Percentiles rank a stretch among this genome's conserved stretches.
These are phyloP conservation scores for Ramaria rubella DNA, from an alignment of 768 basidiomycete species.

Conservation along the genomic window DNA sequence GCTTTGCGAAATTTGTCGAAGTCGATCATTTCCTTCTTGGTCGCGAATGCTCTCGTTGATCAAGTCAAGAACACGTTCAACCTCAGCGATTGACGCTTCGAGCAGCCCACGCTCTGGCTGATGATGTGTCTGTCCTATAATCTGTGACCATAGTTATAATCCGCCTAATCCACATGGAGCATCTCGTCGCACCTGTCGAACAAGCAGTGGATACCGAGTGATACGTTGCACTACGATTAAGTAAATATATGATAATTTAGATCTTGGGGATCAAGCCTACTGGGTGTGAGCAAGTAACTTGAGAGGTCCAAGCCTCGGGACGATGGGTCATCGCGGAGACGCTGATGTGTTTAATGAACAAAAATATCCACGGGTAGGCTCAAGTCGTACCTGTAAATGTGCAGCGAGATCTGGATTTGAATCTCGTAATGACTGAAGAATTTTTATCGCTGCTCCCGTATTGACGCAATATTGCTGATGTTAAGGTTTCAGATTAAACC, in stretches of 20 bases:
- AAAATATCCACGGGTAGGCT: background rate
- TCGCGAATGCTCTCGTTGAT: slow-evolving; percentile 90
- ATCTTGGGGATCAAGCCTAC: slow-evolving; percentile 37
- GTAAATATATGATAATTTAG: background rate
- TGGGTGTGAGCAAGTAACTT: slow-evolving; percentile 87
- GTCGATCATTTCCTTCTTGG: slow-evolving; percentile 72
- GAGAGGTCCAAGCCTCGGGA: slow-evolving; percentile 82
- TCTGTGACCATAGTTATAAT: slow-evolving; percentile 25
- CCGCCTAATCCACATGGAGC: background rate
- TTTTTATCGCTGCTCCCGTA: slow-evolving; percentile 69
- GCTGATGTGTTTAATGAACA: slow-evolving; percentile 32
- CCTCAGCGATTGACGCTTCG: slow-evolving; percentile 46
- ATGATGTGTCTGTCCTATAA: slow-evolving; percentile 70
- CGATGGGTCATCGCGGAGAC: slow-evolving; percentile 67
- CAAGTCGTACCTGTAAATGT: slow-evolving; percentile 54
- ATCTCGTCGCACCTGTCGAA: slow-evolving; percentile 52
- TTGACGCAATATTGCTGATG: slow-evolving; percentile 86
- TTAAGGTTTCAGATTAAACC: background rate
- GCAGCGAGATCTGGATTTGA: slow-evolving; percentile 56
- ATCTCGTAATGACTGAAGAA: slow-evolving; percentile 66
- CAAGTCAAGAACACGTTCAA: slow-evolving; percentile 65
- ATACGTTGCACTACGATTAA: slow-evolving; percentile 80
- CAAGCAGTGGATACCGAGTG: slow-evolving; percentile 86
- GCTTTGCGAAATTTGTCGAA: slow-evolving; percentile 66
- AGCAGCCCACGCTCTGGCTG: slow-evolving; percentile 56